Percentiles rank a stretch among this genome's conserved stretches.
Evolutionary conservation across 1,139 yeast species (phyloP).

Genomic region (Debaryomyces subglobosus): DNA sequence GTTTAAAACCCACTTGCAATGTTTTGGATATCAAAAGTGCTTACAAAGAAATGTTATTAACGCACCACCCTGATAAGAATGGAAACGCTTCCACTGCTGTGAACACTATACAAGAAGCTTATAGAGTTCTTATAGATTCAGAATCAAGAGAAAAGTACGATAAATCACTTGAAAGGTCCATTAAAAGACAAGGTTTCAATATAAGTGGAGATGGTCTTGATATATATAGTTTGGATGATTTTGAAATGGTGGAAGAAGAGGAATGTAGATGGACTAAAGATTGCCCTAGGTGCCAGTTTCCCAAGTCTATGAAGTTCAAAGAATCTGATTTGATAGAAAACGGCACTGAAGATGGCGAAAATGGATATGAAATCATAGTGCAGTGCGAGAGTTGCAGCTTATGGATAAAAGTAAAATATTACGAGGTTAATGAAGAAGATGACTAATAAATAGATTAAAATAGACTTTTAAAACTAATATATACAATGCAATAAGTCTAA

Average conservation of each 20-base stretch:
- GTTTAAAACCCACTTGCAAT: constrained; percentile 42
- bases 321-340: constrained; percentile 61
- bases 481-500: constrained; percentile 1
- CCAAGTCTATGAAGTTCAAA: constrained; percentile 55
- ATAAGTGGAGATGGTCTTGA: constrained; percentile 71
- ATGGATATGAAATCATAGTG: constrained; percentile 67
- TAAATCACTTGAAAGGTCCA: constrained; percentile 35
- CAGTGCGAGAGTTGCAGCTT: constrained; percentile 84
- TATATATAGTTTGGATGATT: constrained; percentile 63
- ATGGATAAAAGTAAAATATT: constrained; percentile 77
- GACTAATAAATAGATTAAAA: constrained; percentile 1
- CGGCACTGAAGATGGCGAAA: constrained; percentile 53
- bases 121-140: constrained; percentile 49
- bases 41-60: constrained; percentile 60
- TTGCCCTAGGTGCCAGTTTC: constrained; percentile 75
- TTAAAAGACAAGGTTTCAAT: constrained; percentile 51
- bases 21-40: constrained; percentile 56
- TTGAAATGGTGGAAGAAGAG: constrained; percentile 35
- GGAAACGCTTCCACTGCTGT: constrained; percentile 24
- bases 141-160: constrained; percentile 52
- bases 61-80: constrained; percentile 77
- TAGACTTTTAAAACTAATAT: neutral
- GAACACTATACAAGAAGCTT: constrained; percentile 61
- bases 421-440: constrained; percentile 31
- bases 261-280: constrained; percentile 45